Percentiles rank a stretch among this genome's conserved stretches.
These are phyloP conservation scores for Yamadazyma triangularis DNA, from an alignment of 1,139 yeast species.

Conservation along the genomic window DNA sequence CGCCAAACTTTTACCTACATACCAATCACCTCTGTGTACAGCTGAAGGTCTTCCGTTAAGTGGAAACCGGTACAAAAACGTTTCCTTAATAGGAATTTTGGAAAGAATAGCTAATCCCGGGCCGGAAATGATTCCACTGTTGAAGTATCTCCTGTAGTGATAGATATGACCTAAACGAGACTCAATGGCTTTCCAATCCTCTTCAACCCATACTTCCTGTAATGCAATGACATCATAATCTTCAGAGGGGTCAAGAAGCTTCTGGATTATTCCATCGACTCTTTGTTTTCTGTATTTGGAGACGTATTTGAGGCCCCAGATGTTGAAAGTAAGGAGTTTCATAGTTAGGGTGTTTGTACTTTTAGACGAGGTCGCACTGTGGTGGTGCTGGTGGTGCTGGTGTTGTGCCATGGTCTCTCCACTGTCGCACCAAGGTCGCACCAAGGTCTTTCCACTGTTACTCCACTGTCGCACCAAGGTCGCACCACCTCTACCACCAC, in stretches of 20 bases:
- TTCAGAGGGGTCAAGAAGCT: conserved; percentile 46
- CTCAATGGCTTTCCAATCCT: conserved; percentile 70
- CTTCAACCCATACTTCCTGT: conserved; percentile 90
- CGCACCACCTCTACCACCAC: too few relatives aligned
- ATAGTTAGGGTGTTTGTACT: too few relatives aligned
- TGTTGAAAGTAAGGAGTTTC: conserved; percentile 61
- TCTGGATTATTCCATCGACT: conserved; percentile 67
- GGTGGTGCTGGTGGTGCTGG: too few relatives aligned
- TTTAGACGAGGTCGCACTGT: too few relatives aligned
- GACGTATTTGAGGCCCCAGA: conserved; percentile 88
- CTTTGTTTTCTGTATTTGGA: conserved; percentile 66
- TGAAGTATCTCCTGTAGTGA: conserved; percentile 68
- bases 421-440: too few relatives aligned
- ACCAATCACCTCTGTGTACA: conserved; percentile 94
- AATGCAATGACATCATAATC: conserved; percentile 81
- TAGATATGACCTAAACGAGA: conserved; percentile 40
- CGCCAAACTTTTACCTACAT: conserved; percentile 87
- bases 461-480: too few relatives aligned
- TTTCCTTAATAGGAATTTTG: conserved; percentile 73
- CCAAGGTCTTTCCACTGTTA: too few relatives aligned
- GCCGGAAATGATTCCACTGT: conserved; percentile 83
- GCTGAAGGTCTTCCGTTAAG: conserved; percentile 95
- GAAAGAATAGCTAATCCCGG: conserved; percentile 90
- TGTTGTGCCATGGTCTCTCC: too few relatives aligned
- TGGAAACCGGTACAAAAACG: conserved; percentile 80